A percentile compares a stretch with the other conserved stretches of the same genome.
Conservation (phyloP, 73 alveolate genomes). For the Uronychia setigera region DNA sequence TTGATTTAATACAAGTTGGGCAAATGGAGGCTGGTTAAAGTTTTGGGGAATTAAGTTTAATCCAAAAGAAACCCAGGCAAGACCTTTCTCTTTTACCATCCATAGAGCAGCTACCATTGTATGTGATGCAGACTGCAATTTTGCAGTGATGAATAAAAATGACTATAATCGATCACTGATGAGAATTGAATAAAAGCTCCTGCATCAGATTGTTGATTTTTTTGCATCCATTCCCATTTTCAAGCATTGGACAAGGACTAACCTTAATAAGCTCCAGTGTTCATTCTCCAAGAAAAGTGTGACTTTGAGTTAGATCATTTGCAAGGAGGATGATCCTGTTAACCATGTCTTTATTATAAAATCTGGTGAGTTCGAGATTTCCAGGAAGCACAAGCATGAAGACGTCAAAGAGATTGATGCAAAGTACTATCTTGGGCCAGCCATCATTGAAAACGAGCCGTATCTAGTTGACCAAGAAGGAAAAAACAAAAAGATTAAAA, state of each 20-base stretch:
- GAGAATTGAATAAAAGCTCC: conserved; percentile 13
- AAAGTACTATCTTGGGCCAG: background rate
- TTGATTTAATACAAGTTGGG: conserved; percentile 16
- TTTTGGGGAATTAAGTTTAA: conserved; percentile 80
- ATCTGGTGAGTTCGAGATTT: conserved; percentile 54
- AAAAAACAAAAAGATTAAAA: no score
- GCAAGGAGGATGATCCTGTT: conserved; percentile 24
- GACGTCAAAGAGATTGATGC: background rate
- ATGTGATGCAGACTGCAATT: conserved; percentile 44
- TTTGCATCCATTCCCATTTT: conserved; percentile 32
- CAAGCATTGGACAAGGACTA: conserved; percentile 34
- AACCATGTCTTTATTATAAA: conserved; percentile 37
- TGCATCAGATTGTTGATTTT: conserved; percentile 29
- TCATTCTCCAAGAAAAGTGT: conserved; percentile 6
- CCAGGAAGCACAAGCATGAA: background rate
- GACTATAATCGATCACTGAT: conserved; percentile 39
- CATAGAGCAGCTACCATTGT: conserved; percentile 62
- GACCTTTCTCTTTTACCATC: background rate
- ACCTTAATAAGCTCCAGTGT: conserved; percentile 26
- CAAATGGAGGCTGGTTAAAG: conserved; percentile 42
- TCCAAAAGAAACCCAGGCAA: conserved; percentile 63
- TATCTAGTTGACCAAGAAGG: background rate
- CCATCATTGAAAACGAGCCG: background rate
- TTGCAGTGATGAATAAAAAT: conserved; percentile 47
- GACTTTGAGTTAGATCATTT: conserved; percentile 22